phyloP scores from a whole-genome alignment of 768 basidiomycete genomes.

The Kwoniella dendrophila region DNA sequence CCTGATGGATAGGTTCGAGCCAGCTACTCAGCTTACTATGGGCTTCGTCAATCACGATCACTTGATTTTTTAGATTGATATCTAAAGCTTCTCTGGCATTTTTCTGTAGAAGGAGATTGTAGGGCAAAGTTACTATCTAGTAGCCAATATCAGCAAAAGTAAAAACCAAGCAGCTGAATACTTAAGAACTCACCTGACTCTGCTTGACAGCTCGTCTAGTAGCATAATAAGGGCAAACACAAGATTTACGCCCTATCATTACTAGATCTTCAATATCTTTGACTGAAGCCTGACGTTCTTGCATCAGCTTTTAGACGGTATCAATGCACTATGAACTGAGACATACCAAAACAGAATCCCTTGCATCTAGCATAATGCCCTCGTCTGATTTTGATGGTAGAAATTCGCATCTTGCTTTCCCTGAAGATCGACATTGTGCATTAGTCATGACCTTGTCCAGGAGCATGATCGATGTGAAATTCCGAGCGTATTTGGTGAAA shows the following conservation, averaged over 20 bases:
- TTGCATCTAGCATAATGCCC: conserved; percentile 71
- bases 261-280: conserved; percentile 96
- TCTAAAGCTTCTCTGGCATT: conserved; percentile 82
- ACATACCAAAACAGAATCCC: conserved; percentile 80
- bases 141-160: conserved; percentile 4
- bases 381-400: conserved; percentile 74
- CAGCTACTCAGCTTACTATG: conserved; percentile 70
- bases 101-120: conserved; percentile 84
- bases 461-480: background rate
- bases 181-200: conserved; percentile 68
- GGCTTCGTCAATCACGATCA: conserved; percentile 93
- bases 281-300: conserved; percentile 67
- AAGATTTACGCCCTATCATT: conserved; percentile 65
- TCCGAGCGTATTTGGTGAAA: background rate
- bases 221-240: conserved; percentile 91
- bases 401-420: conserved; percentile 69
- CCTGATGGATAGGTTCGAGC: background rate
- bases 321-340: conserved; percentile 3
- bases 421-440: conserved; percentile 8
- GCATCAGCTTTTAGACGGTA: background rate
- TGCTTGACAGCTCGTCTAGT: conserved; percentile 83
- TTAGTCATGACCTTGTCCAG: background rate
- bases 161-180: background rate
- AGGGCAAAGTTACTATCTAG: conserved; percentile 87
- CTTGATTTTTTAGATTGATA: conserved; percentile 78